phyloP scores from a whole-genome alignment of 192 early-diverging fungal species.

The Rhizophagus clarus region DNA sequence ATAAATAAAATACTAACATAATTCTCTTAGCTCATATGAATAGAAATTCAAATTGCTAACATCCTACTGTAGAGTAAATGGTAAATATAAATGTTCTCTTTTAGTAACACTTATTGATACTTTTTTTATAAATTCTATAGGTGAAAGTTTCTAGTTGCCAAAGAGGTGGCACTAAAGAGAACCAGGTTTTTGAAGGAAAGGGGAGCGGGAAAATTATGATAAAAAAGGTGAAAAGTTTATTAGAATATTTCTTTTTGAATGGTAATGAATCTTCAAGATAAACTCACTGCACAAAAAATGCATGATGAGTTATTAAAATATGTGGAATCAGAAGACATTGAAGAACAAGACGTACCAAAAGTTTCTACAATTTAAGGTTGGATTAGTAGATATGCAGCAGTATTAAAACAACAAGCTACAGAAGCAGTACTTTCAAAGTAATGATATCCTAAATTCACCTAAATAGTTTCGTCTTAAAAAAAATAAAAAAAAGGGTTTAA shows the following conservation, averaged over 20 bases:
- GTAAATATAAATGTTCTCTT: neutral
- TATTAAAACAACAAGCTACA: neutral
- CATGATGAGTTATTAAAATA: neutral
- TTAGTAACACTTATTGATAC: neutral
- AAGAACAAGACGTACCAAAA: neutral
- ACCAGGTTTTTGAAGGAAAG: neutral
- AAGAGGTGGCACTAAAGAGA: neutral
- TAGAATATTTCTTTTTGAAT: conserved; percentile 7
- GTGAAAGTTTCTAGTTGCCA: neutral
- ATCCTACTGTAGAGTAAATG: neutral
- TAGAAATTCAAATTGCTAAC: neutral
- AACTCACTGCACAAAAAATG: neutral
- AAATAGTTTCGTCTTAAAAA: too few species aligned
- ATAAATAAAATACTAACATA: too few species aligned
- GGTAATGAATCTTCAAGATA: neutral
- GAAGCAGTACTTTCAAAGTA: neutral
- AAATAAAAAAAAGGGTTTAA: too few species aligned
- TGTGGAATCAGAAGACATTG: neutral
- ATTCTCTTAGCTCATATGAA: too few species aligned
- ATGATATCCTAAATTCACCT: too few species aligned
- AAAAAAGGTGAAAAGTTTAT: neutral
- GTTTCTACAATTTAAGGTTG: neutral
- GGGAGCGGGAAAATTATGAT: neutral
- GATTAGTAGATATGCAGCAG: neutral
- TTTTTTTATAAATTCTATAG: neutral